Base-by-base conservation (phyloP, 352 stramenopile genomes). In the Globisporangium parvum region DNA sequence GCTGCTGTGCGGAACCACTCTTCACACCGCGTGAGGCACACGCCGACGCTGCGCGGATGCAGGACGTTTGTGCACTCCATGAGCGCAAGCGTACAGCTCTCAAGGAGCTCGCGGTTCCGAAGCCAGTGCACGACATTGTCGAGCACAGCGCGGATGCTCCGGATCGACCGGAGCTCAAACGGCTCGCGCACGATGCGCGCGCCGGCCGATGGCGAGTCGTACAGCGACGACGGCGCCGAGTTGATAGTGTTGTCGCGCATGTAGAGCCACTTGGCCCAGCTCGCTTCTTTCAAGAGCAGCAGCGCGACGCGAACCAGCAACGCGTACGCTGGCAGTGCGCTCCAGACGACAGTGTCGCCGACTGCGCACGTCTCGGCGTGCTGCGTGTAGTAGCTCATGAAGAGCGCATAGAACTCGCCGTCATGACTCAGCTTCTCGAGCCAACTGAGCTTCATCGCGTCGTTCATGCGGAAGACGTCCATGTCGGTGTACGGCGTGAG, bases 31-130 rank as follows among this genome's bases (percentile, higher is more conserved):
- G 65, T 67, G 20, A 92, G 62, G 35, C 77, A 88, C 4, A 75
- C 62, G 31, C 75, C 69, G 33, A 92, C 75, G 11, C 79, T 90
- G 18, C 80, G 80, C 8, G 71, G 57, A 51, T 86, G 73, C 9
- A 86, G 57, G 8, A 87, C 70, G 57, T 90, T 92, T 6, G 79
- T 92, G 47, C 73, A 82, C 59, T 92, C 81, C 50, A 87, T 85
- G 54, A 88, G 60, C 28, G 79, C 81, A 20, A 90, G 55, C 35
- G 86, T 73, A 45, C 72, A 83, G 48, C 69, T 84, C 51, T 90
- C 77, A 8, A 89, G 60, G 10, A 88, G 23, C 28, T 90, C 72
- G 12, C 63, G 66, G 50, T 92, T 89, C 46, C 70, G 69, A 15
- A 88, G 63, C 47, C 86, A 62, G 18, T 88, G 75, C 0, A 64